phyloP scores from a whole-genome alignment of 176 grass and related monocot genomes.

The Metroxylon sagu region DNA sequence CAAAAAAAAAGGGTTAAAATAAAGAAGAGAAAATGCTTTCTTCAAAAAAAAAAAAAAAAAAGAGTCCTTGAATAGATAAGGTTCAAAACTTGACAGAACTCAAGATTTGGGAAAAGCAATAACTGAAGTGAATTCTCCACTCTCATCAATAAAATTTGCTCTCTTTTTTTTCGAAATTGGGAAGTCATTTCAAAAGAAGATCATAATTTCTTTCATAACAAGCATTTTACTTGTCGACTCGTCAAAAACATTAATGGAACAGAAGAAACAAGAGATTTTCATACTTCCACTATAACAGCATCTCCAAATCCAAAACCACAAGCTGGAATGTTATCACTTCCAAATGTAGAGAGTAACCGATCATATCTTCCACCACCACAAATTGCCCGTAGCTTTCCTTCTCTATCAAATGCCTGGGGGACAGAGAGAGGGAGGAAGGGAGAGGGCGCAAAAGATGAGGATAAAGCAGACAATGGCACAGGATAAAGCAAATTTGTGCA shows the following conservation, averaged over 20 bases:
- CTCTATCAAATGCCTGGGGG: constrained; percentile 71
- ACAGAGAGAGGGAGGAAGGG: neutral
- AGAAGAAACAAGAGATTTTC: constrained; percentile 2
- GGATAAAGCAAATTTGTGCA: too few species aligned
- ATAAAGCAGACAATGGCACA: neutral
- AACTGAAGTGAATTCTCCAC: too few species aligned
- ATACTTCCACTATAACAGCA: constrained; percentile 95
- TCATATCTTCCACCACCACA: constrained; percentile 87
- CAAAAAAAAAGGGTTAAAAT: too few species aligned
- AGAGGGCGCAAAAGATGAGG: neutral
- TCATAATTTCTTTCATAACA: too few species aligned
- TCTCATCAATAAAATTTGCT: too few species aligned
- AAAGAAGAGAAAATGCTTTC: too few species aligned
- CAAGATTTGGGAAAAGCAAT: too few species aligned
- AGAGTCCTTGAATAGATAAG: too few species aligned
- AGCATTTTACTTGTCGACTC: constrained; percentile 2
- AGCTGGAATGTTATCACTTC: constrained; percentile 76
- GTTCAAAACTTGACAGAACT: too few species aligned
- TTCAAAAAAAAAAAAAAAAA: too few species aligned
- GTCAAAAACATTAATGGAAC: neutral
- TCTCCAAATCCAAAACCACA: constrained; percentile 98
- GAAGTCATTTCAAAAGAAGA: too few species aligned
- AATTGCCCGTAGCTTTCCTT: constrained; percentile 71
- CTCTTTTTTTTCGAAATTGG: too few species aligned
- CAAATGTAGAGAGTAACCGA: constrained; percentile 81